Evolutionary conservation across 2,329 filamentous ascomycete genomes (phyloP), one percentile per base, ranked within the genome.

Genomic region (Sarocladium oryzae): DNA sequence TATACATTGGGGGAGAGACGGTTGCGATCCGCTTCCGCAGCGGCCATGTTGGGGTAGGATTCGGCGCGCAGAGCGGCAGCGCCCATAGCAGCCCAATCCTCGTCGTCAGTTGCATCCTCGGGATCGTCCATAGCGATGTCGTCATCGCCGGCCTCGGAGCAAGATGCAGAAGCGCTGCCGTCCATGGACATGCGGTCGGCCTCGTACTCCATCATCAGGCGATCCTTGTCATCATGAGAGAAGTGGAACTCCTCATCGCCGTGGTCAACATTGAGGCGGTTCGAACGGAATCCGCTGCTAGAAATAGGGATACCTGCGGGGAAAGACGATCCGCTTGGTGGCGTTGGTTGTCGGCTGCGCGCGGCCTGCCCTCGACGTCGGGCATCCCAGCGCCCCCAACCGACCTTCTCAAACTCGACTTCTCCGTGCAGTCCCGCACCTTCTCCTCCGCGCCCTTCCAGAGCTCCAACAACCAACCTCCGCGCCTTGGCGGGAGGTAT

Each of bases 301-400:
- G 68, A 66, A 62, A 85, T 84, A 58, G 80, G 79, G 55, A 85
- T 83, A 56, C 74, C 77, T 24, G 71, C 40, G 65, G 43, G 71
- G 67, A 58, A 73, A 74, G 23, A 69, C 6, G 37, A 21, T 10
- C 26, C 67, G 16, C 46, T n/a, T 11, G 38, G 48, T 30, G 33
- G 43, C 51, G 65, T 65, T 63, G 66, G 63, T 58, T 60, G 72
- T 65, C 66, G 73, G 54, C 72, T 65, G 56, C 75, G 73, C 55
- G 72, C 60, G 38, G 78, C 72, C 55, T 88, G 80, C 51, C 85
- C 88, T 60, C 82, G 82, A 65, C 82, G 78, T 64, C 84, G 84
- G 55, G 91, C 93, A 68, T 95, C 88, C 92, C 92, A 99, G 58
- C 90, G 84, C 54, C 93, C 93, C 92, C 92, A 97, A 63, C 92